Percentiles rank a stretch among this genome's conserved stretches.
These are phyloP conservation scores for Beauveria sp. DNA, from an alignment of 2,329 filamentous ascomycete genomes.

Conservation along the genomic window DNA sequence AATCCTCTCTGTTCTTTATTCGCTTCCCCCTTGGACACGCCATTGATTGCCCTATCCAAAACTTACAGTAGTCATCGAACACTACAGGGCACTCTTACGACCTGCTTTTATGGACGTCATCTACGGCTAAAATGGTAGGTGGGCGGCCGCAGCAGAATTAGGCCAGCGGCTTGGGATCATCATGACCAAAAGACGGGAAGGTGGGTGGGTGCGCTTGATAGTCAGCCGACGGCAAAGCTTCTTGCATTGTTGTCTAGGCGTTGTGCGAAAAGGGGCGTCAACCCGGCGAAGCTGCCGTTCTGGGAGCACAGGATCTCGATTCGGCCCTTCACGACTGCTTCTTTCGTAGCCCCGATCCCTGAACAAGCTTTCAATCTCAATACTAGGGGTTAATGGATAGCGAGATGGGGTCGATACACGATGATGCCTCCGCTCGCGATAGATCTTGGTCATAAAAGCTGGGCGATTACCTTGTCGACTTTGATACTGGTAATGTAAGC, in stretches of 20 bases:
- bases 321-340: not conserved
- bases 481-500: not conserved
- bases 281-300: constrained; percentile 3
- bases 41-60: too few species aligned
- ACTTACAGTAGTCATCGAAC: not conserved
- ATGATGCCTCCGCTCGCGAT: too few species aligned
- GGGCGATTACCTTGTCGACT: not conserved
- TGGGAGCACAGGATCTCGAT: not conserved
- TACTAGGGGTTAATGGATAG: not conserved
- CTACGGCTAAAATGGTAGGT: not conserved
- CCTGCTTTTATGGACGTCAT: not conserved
- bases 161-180: not conserved
- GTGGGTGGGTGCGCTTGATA: not conserved
- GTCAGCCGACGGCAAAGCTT: not conserved
- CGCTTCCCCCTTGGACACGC: too few species aligned
- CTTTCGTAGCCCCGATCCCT: not conserved
- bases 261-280: not conserved
- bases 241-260: not conserved
- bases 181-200: not conserved
- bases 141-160: not conserved
- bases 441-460: not conserved
- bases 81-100: not conserved
- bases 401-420: not conserved
- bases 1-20: too few species aligned
- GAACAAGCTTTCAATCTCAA: not conserved